Evolutionary conservation across 1,139 yeast genomes (phyloP).

Genomic region (Saccharomycopsis hybrid): DNA sequence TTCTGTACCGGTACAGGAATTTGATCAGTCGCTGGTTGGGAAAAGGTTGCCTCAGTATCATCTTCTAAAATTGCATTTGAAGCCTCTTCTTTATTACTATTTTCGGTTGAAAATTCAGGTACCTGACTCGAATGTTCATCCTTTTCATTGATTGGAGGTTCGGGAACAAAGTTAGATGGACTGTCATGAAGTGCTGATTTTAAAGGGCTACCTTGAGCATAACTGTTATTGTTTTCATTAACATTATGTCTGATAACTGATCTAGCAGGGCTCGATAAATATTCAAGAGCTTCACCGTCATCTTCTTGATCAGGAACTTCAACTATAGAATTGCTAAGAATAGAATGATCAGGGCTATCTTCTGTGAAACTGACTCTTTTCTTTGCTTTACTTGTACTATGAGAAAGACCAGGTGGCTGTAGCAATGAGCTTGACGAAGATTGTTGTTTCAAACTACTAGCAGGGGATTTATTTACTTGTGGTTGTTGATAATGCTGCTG

Average conservation of each 20-base stretch:
- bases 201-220: background rate
- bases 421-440: background rate
- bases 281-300: background rate
- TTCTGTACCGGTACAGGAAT: too few relatives aligned
- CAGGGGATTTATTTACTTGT: background rate
- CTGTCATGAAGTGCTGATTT: background rate
- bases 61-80: too few relatives aligned
- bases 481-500: background rate
- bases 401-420: slow-evolving; percentile 3
- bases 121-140: background rate
- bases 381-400: slow-evolving; percentile 6
- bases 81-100: too few relatives aligned
- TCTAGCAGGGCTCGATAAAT: background rate
- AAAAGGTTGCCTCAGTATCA: too few relatives aligned
- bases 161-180: background rate
- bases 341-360: slow-evolving; percentile 13
- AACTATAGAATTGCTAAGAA: slow-evolving; percentile 2
- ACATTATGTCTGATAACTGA: background rate
- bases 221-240: too few relatives aligned
- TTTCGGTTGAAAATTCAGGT: background rate
- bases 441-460: background rate
- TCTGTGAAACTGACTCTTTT: slow-evolving; percentile 21
- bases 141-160: background rate
- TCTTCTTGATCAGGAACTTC: slow-evolving; percentile 11
- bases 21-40: too few relatives aligned